These are phyloP conservation scores for Gossypium longicalyx DNA, from an alignment of 345 rosid species.

Conservation along the genomic window DNA sequence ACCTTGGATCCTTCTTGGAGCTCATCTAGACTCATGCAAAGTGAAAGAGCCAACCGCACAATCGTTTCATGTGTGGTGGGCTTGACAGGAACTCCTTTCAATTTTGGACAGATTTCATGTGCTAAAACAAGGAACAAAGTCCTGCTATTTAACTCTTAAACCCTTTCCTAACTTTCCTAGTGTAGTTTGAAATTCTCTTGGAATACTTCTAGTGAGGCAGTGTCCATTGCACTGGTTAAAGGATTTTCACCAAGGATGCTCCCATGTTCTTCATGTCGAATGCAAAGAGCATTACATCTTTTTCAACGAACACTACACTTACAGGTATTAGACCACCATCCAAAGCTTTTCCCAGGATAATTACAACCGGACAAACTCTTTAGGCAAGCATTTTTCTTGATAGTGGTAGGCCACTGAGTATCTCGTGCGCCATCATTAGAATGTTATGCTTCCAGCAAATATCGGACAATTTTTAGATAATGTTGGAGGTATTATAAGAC, in stretches of 20 bases:
- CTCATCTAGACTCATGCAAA: slow-evolving; percentile 73
- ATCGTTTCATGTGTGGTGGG: slow-evolving; percentile 73
- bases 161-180: slow-evolving; percentile 90
- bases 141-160: slow-evolving; percentile 59
- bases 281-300: slow-evolving; percentile 76
- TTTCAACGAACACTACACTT: slow-evolving; percentile 82
- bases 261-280: slow-evolving; percentile 96
- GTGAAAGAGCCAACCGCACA: slow-evolving; percentile 92
- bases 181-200: slow-evolving; percentile 60
- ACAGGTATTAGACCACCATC: slow-evolving; percentile 95
- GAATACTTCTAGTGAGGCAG: slow-evolving; percentile 77
- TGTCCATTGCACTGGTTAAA: slow-evolving; percentile 86
- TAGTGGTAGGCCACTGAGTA: slow-evolving; percentile 86
- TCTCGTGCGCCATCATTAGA: slow-evolving; percentile 92
- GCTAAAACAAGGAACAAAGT: slow-evolving; percentile 68
- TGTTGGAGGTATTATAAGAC: slow-evolving; percentile 72
- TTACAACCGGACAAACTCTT: slow-evolving; percentile 75
- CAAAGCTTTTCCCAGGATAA: slow-evolving; percentile 92
- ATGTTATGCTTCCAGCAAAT: slow-evolving; percentile 66
- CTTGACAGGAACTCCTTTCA: slow-evolving; percentile 90
- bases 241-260: slow-evolving; percentile 96
- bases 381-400: slow-evolving; percentile 82
- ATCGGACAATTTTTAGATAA: slow-evolving; percentile 70
- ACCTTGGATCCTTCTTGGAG: slow-evolving; percentile 62
- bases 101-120: slow-evolving; percentile 74